Conservation (phyloP, 192 early-diverging fungal species). For the Geosiphon pyriformis region DNA sequence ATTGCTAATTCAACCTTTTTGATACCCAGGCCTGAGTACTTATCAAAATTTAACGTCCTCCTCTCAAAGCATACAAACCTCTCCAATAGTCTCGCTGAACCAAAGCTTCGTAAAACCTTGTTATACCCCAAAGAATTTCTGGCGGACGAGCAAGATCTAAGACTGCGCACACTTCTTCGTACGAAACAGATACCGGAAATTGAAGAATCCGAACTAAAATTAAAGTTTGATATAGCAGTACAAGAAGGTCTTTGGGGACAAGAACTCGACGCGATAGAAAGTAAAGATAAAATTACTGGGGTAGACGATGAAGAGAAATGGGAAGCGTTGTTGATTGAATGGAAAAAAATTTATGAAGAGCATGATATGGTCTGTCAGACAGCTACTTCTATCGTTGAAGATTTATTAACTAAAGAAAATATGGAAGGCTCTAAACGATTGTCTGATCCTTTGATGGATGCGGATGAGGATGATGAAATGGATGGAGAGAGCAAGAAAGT, state of each 20-base stretch:
- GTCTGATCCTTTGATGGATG: too few species aligned
- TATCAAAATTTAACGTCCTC: slow-evolving; percentile 7
- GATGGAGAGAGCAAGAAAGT: too few species aligned
- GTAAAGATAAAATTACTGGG: background rate
- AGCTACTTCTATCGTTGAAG: background rate
- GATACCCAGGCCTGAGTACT: slow-evolving; percentile 1
- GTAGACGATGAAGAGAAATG: slow-evolving; percentile 16
- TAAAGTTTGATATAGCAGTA: background rate
- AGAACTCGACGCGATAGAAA: slow-evolving; percentile 5
- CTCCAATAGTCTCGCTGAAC: slow-evolving; percentile 16
- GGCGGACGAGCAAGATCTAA: slow-evolving; percentile 7
- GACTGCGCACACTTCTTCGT: slow-evolving; percentile 3
- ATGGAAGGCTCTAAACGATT: slow-evolving; percentile 6
- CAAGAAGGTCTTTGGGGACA: slow-evolving; percentile 4
- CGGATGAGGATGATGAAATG: background rate
- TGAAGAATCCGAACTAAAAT: slow-evolving; percentile 2
- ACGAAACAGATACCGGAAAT: slow-evolving; percentile 22
- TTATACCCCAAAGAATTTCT: slow-evolving; percentile 14
- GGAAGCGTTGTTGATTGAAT: slow-evolving; percentile 16
- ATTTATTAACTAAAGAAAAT: background rate
- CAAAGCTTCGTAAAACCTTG: slow-evolving; percentile 3
- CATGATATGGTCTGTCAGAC: background rate
- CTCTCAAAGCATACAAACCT: slow-evolving; percentile 18
- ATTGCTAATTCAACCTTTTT: background rate
- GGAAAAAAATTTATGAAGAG: slow-evolving; percentile 12